phyloP scores from a whole-genome alignment of 805 yeast genomes.

The Yamadazyma kitorensis region DNA sequence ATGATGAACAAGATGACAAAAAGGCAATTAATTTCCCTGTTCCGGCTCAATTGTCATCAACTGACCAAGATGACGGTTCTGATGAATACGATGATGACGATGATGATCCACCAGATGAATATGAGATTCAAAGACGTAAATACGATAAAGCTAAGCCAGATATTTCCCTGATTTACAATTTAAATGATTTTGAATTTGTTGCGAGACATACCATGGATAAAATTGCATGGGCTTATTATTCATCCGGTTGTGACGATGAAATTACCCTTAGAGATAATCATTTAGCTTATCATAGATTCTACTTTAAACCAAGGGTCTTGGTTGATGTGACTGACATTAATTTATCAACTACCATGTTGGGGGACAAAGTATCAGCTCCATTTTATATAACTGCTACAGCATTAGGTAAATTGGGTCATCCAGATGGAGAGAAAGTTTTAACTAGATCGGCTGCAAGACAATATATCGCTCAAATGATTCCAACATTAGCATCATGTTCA shows the following conservation, averaged over 20 bases:
- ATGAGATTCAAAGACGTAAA: conserved; percentile 24
- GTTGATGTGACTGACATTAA: conserved; percentile 80
- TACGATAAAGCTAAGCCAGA: conserved; percentile 56
- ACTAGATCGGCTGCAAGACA: conserved; percentile 80
- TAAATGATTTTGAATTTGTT: conserved; percentile 83
- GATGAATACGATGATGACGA: conserved; percentile 40
- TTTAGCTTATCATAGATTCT: conserved; percentile 80
- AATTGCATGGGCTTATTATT: conserved; percentile 88
- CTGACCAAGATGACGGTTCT: conserved; percentile 15
- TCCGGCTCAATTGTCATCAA: conserved; percentile 8
- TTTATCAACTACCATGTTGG: conserved; percentile 69
- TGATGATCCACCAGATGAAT: conserved; percentile 28
- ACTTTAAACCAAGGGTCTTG: conserved; percentile 79
- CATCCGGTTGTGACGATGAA: conserved; percentile 92
- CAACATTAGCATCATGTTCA: conserved; percentile 86
- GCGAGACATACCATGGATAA: conserved; percentile 77
- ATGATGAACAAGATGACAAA: conserved; percentile 39
- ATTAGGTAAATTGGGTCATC: conserved; percentile 85
- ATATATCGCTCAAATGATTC: conserved; percentile 80
- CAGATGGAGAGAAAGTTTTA: conserved; percentile 86
- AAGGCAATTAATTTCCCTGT: conserved; percentile 20
- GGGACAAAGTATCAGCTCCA: conserved; percentile 67
- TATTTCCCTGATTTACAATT: conserved; percentile 64
- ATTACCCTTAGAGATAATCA: conserved; percentile 88
- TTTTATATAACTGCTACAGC: conserved; percentile 93